Evolutionary conservation across 176 grass and related monocot species (phyloP).

Genomic region (Phoenix roebelenii): DNA sequence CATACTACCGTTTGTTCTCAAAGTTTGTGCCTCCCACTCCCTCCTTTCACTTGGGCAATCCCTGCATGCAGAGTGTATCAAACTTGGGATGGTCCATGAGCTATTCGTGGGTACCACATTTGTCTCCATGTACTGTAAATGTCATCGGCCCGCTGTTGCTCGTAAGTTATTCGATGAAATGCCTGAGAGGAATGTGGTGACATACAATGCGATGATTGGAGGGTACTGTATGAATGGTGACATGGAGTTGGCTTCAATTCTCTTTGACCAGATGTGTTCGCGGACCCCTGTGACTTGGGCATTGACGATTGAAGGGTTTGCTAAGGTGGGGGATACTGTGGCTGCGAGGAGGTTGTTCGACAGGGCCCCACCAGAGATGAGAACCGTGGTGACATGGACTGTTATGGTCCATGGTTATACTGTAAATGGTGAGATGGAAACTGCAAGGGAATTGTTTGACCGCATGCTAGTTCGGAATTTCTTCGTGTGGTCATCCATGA

Average conservation of each 20-base stretch:
- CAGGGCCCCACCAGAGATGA: constrained; percentile 18
- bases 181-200: constrained; percentile 33
- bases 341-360: constrained; percentile 30
- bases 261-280: constrained; percentile 15
- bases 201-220: constrained; percentile 32
- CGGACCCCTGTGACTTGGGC: constrained; percentile 33
- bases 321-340: constrained; percentile 32
- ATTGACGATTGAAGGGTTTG: constrained; percentile 33
- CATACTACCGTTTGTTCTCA: constrained; percentile 36
- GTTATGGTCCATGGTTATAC: constrained; percentile 46
- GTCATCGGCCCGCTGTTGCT: constrained; percentile 18
- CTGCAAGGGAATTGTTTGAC: constrained; percentile 48
- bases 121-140: constrained; percentile 47
- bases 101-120: constrained; percentile 41
- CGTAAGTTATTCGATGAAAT: constrained; percentile 40
- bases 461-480: constrained; percentile 38
- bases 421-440: constrained; percentile 27
- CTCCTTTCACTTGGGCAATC: constrained; percentile 16
- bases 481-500: constrained; percentile 60
- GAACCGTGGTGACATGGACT: constrained; percentile 43
- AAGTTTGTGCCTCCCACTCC: constrained; percentile 16
- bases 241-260: constrained; percentile 25
- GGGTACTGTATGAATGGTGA: constrained; percentile 34
- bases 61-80: constrained; percentile 38
- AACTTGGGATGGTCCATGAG: constrained; percentile 17